Base-by-base conservation (phyloP, 768 basidiomycete species). In the Clitopilus hobsonii region DNA sequence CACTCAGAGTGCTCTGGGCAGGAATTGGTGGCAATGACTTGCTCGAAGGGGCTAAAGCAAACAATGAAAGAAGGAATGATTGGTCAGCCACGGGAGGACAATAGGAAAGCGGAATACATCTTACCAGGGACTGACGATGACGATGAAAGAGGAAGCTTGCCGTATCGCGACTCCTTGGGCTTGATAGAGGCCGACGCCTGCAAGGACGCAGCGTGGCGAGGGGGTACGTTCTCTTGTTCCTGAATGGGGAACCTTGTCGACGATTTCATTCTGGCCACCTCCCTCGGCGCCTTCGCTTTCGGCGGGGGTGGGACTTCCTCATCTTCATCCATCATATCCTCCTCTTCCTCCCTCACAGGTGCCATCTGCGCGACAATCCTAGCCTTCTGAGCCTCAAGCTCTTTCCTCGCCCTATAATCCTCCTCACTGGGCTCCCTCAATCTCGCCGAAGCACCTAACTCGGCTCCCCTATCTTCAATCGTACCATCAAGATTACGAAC, bases 281-380 rank as follows among this genome's bases (percentile, higher is more conserved):
- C 64, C 51, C 58, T 59, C 28, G 67, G 60, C 10, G 49, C 41
- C 32, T 61, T 66, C 56, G 64, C 64, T 50, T 59, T 59, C 28
- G 67, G 62, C 32, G 32, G 32, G 54, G 67, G 62, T n/a, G 32
- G 32, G 54, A 60, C 63, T 25, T 54, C 54, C 51, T 53, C 65
- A 38, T 54, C 64, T 1, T 64, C 63, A 28, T 60, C 68, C 7
- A 53, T 63, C 14, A 67, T 70, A 2, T 73, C 74, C 25, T 74
- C 73, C 14, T 68, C 69, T 54, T 78, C 78, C 47, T 81, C 78
- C 52, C 70, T 69, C 18, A 76, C 75, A 22, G 88, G 88, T 2
- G 85, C 91, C 93, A 95, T 95, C 74, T 95, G 91, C 49, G 91
- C 90, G 1, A 96, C 94, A 56, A 96, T 94, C 54, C 93, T 78